Conservation (phyloP, 2,329 filamentous ascomycete genomes). For the Alternaria brassicae region DNA sequence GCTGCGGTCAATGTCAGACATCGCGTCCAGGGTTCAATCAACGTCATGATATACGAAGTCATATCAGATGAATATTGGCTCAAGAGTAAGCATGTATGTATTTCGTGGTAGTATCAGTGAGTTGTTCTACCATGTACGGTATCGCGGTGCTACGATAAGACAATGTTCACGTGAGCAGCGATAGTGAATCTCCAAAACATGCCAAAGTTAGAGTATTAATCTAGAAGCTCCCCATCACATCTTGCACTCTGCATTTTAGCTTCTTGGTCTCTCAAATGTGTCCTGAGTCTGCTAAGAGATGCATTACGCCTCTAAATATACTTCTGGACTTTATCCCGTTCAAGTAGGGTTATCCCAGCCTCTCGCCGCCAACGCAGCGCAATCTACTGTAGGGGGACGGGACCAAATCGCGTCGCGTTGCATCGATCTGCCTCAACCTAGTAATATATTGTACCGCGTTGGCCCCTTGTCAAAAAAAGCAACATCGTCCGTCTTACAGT, state of each 20-base stretch:
- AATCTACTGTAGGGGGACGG: conserved; percentile 8
- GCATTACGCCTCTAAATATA: neutral
- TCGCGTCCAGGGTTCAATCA: neutral
- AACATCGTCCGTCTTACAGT: neutral
- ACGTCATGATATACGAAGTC: neutral
- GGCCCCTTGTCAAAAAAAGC: conserved; percentile 18
- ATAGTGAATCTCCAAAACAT: conserved; percentile 1
- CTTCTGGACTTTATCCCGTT: neutral
- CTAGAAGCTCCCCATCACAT: neutral
- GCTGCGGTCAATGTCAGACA: conserved; percentile 7
- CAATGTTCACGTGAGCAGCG: conserved; percentile 12
- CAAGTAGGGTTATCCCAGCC: conserved; percentile 5
- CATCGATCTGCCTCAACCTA: conserved; percentile 1
- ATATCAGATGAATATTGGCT: neutral
- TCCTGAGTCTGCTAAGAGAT: neutral
- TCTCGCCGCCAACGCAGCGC: conserved; percentile 6
- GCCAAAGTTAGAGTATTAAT: neutral
- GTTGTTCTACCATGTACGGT: neutral
- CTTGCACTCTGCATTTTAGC: neutral
- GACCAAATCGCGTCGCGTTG: neutral
- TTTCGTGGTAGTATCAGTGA: neutral
- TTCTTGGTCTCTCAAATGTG: neutral
- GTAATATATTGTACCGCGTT: neutral
- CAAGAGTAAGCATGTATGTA: neutral
- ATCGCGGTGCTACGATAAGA: conserved; percentile 13